These are phyloP conservation scores for Agapanthus africanus DNA, from an alignment of 106 monocot species.

Conservation along the genomic window DNA sequence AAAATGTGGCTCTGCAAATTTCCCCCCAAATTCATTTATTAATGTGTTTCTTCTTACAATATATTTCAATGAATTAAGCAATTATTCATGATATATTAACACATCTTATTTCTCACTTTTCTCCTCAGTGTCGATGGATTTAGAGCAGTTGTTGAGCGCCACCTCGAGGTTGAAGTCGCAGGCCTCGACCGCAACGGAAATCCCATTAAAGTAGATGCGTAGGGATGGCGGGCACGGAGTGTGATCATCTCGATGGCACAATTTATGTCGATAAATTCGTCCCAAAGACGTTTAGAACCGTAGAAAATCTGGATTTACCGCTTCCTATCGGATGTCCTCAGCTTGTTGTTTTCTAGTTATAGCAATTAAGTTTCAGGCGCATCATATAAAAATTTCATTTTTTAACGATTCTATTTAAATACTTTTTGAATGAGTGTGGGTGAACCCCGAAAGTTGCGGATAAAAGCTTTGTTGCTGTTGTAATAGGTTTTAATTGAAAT, in stretches of 20 bases:
- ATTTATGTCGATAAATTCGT: conserved; percentile 89
- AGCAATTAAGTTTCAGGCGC: no score
- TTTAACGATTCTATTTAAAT: no score
- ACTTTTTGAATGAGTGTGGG: no score
- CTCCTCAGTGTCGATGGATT: conserved; percentile 80
- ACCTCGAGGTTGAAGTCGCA: conserved; percentile 91
- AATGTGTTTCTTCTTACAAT: background rate
- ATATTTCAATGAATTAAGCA: background rate
- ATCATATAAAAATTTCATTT: no score
- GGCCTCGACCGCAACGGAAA: conserved; percentile 50
- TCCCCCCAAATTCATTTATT: no score
- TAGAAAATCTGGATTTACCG: conserved; percentile 79
- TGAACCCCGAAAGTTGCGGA: no score
- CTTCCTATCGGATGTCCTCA: conserved; percentile 60
- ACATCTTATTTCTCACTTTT: background rate
- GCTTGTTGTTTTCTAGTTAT: conserved; percentile 34
- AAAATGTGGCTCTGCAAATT: no score
- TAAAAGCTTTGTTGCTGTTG: no score
- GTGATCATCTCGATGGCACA: conserved; percentile 83
- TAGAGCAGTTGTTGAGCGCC: conserved; percentile 74
- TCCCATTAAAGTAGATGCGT: conserved; percentile 58
- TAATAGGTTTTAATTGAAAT: no score
- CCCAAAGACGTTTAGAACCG: conserved; percentile 76
- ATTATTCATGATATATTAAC: no score
- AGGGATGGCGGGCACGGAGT: conserved; percentile 94